A percentile compares a stretch with the other conserved stretches of the same genome.
Evolutionary conservation across 352 stramenopile genomes (phyloP).

Genomic region (Globisporangium acanthophoron): DNA sequence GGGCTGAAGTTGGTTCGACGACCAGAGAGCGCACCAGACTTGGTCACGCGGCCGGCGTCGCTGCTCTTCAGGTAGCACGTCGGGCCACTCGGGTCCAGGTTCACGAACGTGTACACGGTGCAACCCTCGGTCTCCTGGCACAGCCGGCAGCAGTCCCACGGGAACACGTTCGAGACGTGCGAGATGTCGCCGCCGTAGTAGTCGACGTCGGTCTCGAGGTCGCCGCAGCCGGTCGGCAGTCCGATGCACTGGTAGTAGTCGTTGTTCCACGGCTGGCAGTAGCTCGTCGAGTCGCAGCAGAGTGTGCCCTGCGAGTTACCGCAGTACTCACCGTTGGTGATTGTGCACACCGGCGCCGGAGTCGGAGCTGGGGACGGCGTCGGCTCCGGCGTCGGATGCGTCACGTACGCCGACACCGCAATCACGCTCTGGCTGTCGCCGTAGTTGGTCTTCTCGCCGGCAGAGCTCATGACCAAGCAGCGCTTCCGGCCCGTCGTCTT

Average conservation of each 20-base stretch:
- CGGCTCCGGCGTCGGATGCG: not conserved
- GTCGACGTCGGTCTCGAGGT: conserved; percentile 21
- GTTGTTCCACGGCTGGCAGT: conserved; percentile 29
- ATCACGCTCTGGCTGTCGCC: conserved; percentile 6
- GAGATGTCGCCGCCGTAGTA: conserved; percentile 22
- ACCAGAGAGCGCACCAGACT: conserved; percentile 4
- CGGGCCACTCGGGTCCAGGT: conserved; percentile 5
- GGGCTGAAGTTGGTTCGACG: not conserved
- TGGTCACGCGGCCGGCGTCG: not conserved
- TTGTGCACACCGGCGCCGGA: not conserved
- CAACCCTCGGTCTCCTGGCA: conserved; percentile 10
- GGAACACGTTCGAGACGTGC: conserved; percentile 4
- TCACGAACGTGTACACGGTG: conserved; percentile 24
- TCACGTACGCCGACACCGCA: conserved; percentile 5
- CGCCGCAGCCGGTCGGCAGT: conserved; percentile 6
- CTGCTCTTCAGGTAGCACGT: conserved; percentile 29
- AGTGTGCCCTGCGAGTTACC: conserved; percentile 16
- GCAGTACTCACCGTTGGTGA: conserved; percentile 11
- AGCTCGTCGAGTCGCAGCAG: conserved; percentile 11
- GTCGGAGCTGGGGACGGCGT: not conserved
- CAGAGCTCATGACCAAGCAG: conserved; percentile 4
- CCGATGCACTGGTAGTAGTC: conserved; percentile 29
- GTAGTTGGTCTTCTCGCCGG: conserved; percentile 10
- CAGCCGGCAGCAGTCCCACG: conserved; percentile 5
- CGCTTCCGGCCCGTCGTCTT: conserved; percentile 7